Evolutionary conservation across 1,284 basidiomycete species (phyloP).

Genomic region (Pseudozyma tsukubaensis): DNA sequence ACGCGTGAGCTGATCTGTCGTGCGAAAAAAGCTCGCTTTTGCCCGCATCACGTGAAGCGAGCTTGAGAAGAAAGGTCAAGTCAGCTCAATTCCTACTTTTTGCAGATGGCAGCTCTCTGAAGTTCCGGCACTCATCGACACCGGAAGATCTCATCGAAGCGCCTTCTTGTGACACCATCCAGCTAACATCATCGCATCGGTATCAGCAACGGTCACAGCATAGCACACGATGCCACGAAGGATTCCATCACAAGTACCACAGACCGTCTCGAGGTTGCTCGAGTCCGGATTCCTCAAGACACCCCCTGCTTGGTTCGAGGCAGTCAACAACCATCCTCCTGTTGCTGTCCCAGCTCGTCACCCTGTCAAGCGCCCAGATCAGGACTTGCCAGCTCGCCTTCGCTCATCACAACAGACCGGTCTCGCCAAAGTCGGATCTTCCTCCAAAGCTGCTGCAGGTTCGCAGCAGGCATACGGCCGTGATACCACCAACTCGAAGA

Average conservation of each 20-base stretch:
- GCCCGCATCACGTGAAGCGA: conserved; percentile 24
- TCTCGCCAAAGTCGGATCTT: conserved; percentile 22
- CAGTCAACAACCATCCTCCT: conserved; percentile 88
- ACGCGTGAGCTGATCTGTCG: conserved; percentile 18
- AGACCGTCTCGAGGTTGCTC: conserved; percentile 85
- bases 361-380: conserved; percentile 73
- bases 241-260: conserved; percentile 87
- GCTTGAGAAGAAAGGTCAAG: conserved; percentile 19
- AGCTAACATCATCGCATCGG: not conserved
- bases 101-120: conserved; percentile 4
- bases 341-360: conserved; percentile 82
- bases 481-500: conserved; percentile 51
- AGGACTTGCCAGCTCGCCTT: conserved; percentile 59
- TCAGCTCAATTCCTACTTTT: conserved; percentile 15
- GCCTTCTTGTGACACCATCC: not conserved
- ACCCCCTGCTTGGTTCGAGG: conserved; percentile 85
- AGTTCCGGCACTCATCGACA: not conserved
- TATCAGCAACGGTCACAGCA: not conserved
- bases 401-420: conserved; percentile 17
- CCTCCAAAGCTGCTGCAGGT: conserved; percentile 22
- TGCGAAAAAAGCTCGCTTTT: not conserved
- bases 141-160: not conserved
- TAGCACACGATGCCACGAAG: conserved; percentile 78
- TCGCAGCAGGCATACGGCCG: conserved; percentile 26
- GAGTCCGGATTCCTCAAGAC: conserved; percentile 77